Evolutionary conservation across 179 eudicot species (phyloP), one percentile per base, ranked within the genome.

Genomic region (Pouteria campechiana): DNA sequence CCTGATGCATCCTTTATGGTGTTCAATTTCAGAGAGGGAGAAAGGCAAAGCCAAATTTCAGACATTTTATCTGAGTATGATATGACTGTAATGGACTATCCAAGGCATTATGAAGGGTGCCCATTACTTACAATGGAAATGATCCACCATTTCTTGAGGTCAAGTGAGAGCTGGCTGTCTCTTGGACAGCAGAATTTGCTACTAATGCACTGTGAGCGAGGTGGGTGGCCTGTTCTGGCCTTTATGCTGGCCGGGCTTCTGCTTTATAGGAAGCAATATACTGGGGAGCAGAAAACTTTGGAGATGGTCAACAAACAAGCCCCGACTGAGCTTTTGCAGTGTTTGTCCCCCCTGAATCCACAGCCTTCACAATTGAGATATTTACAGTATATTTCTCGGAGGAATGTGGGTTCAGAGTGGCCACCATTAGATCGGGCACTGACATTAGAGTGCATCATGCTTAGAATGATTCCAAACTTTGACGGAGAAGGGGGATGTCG

Each of bases 321-420:
- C 8, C 86, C 95, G 55, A 68, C 52, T 15, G 83, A 80, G 57
- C 74, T 74, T 54, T 41, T 84, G 67, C 75, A 72, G 41, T 43
- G 74, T 66, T 40, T 74, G 58, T 74, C 63, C 7, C 83, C 95
- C 2, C 51, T 84, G 21, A 68, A 84, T 63, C 95, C 95, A 18
- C 22, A 72, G 22, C 86, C 95, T 57, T 80, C 95, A 37, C 95
- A 84, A 52, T 40, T 80, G 71, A 67, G 95, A 48, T 84, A 84
- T 57, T 72, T 80, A 35, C 79, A 80, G 21, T 84, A 80, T 64
- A 67, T 84, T 23, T 76, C 86, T 6, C 69, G 78, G 42, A 74
- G 86, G 67, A 77, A 74, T 35, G 44, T 74, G 41, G 68, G 61
- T 9, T 50, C 78, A 18, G 72, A 56, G 27, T 84, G 90, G 95